A percentile compares a stretch with the other conserved stretches of the same genome.
Conservation (phyloP, 345 rosid species). For the Boechera stricta region DNA sequence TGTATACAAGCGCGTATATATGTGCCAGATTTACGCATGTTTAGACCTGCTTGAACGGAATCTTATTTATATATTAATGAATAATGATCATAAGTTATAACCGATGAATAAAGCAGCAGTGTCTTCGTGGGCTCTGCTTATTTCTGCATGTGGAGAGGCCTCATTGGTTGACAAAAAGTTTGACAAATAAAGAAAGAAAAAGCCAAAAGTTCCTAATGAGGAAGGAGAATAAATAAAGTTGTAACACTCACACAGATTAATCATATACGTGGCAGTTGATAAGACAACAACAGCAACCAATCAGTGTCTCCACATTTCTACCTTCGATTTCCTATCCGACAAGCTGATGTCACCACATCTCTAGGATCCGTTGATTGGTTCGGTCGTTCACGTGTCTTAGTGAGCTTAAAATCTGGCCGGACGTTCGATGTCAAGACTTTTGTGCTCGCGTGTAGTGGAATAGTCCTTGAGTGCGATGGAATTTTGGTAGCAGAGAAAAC, state of each 20-base stretch:
- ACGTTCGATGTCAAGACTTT: slow-evolving; percentile 28
- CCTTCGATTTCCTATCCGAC: slow-evolving; percentile 16
- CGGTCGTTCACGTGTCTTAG: slow-evolving; percentile 36
- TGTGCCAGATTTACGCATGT: too few relatives aligned
- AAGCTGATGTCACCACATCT: slow-evolving; percentile 20
- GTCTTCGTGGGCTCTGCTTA: neutral
- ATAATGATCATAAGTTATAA: too few relatives aligned
- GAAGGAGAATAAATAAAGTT: slow-evolving; percentile 44
- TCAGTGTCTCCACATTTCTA: slow-evolving; percentile 24
- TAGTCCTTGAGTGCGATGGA: neutral
- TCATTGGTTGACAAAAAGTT: slow-evolving; percentile 38
- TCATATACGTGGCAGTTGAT: slow-evolving; percentile 42
- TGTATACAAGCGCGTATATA: too few relatives aligned
- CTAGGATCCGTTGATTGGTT: slow-evolving; percentile 36
- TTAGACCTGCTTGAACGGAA: too few relatives aligned
- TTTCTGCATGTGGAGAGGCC: slow-evolving; percentile 31
- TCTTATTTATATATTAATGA: too few relatives aligned
- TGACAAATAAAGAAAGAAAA: slow-evolving; percentile 24
- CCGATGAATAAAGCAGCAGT: too few relatives aligned
- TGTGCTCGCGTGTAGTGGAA: slow-evolving; percentile 35
- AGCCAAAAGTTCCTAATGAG: slow-evolving; percentile 31
- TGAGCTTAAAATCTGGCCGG: slow-evolving; percentile 30
- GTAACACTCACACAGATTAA: slow-evolving; percentile 33
- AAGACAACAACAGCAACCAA: slow-evolving; percentile 38
- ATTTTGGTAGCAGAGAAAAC: slow-evolving; percentile 8